Evolutionary conservation across 1,284 basidiomycete species (phyloP).

Genomic region (Wolfiporia cocos): DNA sequence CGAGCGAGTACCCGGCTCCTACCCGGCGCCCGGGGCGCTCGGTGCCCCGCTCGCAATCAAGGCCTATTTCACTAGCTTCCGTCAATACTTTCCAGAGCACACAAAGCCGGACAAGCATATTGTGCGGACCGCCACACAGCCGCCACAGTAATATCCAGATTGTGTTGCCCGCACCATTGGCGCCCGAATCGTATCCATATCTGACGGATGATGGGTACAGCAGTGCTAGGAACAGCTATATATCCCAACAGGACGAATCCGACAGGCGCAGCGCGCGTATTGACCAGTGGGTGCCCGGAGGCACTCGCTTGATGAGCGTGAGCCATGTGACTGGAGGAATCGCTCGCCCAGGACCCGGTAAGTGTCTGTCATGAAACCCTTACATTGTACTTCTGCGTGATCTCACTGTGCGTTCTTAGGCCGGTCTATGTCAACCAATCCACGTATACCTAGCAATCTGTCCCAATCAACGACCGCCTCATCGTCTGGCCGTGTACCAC

Average conservation of each 20-base stretch:
- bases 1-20: conserved; percentile 8
- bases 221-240: conserved; percentile 9
- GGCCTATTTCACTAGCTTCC: conserved; percentile 35
- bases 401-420: background rate
- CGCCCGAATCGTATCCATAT: conserved; percentile 27
- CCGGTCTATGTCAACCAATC: background rate
- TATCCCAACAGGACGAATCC: conserved; percentile 8
- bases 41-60: conserved; percentile 13
- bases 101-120: conserved; percentile 27
- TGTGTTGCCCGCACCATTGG: conserved; percentile 54
- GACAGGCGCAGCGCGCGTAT: conserved; percentile 18
- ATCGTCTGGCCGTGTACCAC: background rate
- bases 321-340: background rate
- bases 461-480: conserved; percentile 5
- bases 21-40: conserved; percentile 16
- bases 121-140: conserved; percentile 44
- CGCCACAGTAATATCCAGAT: conserved; percentile 53
- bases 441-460: conserved; percentile 3
- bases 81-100: conserved; percentile 22
- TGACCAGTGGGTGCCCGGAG: conserved; percentile 25
- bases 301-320: conserved; percentile 11
- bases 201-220: conserved; percentile 3
- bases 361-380: background rate
- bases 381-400: background rate
- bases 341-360: background rate